These are phyloP conservation scores for Phytophthora kernoviae DNA, from an alignment of 352 stramenopile species.

Conservation along the genomic window DNA sequence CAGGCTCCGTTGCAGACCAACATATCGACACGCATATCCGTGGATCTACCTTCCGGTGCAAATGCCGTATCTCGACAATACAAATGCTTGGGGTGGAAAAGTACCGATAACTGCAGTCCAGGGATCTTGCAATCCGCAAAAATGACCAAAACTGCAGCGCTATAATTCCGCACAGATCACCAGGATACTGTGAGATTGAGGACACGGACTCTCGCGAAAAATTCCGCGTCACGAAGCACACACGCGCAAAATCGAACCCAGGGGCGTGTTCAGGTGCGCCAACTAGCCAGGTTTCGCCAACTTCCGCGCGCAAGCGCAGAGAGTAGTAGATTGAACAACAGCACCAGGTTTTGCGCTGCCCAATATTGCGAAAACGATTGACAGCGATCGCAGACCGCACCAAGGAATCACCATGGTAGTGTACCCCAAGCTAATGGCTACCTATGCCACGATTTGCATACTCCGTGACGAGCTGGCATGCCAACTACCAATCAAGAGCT, in stretches of 20 bases:
- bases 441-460: conserved; percentile 54
- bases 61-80: conserved; percentile 12
- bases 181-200: conserved; percentile 67
- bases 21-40: no score
- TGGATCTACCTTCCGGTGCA: not conserved
- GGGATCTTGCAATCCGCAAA: conserved; percentile 39
- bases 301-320: conserved; percentile 31
- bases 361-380: not conserved
- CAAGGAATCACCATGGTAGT: conserved; percentile 63
- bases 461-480: conserved; percentile 41
- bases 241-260: conserved; percentile 46
- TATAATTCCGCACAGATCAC: conserved; percentile 29
- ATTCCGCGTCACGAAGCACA: conserved; percentile 69
- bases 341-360: conserved; percentile 1
- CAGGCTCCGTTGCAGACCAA: no score
- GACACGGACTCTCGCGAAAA: conserved; percentile 45
- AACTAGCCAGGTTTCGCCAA: conserved; percentile 63
- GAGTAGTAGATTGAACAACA: not conserved
- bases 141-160: conserved; percentile 47
- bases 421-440: conserved; percentile 65
- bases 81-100: conserved; percentile 63
- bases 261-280: conserved; percentile 46
- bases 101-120: conserved; percentile 46
- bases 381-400: not conserved
- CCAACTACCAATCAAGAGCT: conserved; percentile 63